Conservation (phyloP, 192 early-diverging fungal genomes). For the Phycomyces nitens region DNA sequence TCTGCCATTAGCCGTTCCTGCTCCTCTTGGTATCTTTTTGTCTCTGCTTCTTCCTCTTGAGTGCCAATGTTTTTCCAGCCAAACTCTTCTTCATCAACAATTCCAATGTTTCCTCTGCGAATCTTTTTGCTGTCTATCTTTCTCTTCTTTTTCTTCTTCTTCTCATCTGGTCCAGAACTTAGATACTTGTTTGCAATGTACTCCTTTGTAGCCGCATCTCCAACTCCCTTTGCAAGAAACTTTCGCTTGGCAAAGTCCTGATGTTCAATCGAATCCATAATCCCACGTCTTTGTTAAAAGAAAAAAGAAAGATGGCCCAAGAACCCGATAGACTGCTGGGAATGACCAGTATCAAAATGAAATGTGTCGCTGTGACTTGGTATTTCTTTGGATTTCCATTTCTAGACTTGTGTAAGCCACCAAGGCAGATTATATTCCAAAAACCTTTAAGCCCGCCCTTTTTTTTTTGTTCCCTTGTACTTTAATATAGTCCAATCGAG, state of each 20-base stretch:
- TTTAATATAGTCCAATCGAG: too few relatives aligned
- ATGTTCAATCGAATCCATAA: slow-evolving; percentile 10
- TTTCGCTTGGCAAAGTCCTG: slow-evolving; percentile 26
- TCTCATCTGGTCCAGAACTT: slow-evolving; percentile 2
- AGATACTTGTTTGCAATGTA: slow-evolving; percentile 39
- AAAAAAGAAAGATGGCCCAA: too few relatives aligned
- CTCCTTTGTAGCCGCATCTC: slow-evolving; percentile 34
- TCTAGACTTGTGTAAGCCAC: too few relatives aligned
- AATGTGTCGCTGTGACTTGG: too few relatives aligned
- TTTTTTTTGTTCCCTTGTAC: too few relatives aligned
- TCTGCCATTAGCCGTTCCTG: slow-evolving; percentile 6
- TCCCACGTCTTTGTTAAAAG: not conserved
- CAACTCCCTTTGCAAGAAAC: slow-evolving; percentile 32
- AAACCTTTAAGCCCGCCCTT: too few relatives aligned
- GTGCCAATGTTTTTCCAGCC: slow-evolving; percentile 16
- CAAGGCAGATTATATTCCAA: too few relatives aligned
- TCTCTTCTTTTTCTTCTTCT: slow-evolving; percentile 39
- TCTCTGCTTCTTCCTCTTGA: slow-evolving; percentile 1
- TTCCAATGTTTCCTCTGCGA: slow-evolving; percentile 35
- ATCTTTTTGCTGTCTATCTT: slow-evolving; percentile 15
- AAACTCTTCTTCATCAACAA: slow-evolving; percentile 37
- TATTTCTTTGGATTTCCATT: too few relatives aligned
- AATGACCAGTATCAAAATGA: too few relatives aligned
- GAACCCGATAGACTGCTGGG: too few relatives aligned
- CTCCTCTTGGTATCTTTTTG: slow-evolving; percentile 10